Percentiles rank a stretch among this genome's conserved stretches.
Evolutionary conservation across 2,329 filamentous ascomycete species (phyloP).

Genomic region (Ilyonectria mors-panacis): DNA sequence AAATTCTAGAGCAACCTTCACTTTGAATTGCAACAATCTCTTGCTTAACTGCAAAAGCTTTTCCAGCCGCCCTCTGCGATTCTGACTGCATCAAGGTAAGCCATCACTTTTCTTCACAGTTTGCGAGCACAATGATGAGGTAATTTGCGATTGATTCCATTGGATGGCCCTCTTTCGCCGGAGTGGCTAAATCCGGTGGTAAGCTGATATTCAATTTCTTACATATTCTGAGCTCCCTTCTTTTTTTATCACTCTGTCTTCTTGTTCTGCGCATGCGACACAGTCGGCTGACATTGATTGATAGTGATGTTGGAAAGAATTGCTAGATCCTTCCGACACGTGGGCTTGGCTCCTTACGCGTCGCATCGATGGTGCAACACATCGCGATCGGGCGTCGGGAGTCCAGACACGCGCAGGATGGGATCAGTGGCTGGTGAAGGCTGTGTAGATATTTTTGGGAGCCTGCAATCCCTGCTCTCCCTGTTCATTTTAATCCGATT

Average conservation of each 20-base stretch:
- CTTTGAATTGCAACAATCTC: neutral
- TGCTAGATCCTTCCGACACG: neutral
- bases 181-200: conserved; percentile 84
- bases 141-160: conserved; percentile 98
- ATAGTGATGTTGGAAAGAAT: conserved; percentile 35
- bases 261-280: conserved; percentile 35
- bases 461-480: neutral
- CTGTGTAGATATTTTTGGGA: neutral
- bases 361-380: neutral
- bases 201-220: conserved; percentile 95
- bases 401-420: neutral
- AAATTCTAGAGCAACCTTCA: conserved; percentile 28
- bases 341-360: neutral
- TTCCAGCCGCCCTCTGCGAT: neutral
- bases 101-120: conserved; percentile 20
- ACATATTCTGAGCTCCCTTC: conserved; percentile 89
- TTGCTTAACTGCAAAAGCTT: conserved; percentile 14
- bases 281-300: conserved; percentile 45
- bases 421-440: neutral
- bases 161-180: conserved; percentile 89
- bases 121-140: conserved; percentile 78
- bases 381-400: neutral
- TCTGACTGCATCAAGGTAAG: conserved; percentile 50
- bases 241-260: conserved; percentile 37
- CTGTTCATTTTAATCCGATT: neutral